Percentiles rank a stretch among this genome's conserved stretches.
Evolutionary conservation across 140 eudicot species (phyloP).

Genomic region (Erigeron philadelphicus): DNA sequence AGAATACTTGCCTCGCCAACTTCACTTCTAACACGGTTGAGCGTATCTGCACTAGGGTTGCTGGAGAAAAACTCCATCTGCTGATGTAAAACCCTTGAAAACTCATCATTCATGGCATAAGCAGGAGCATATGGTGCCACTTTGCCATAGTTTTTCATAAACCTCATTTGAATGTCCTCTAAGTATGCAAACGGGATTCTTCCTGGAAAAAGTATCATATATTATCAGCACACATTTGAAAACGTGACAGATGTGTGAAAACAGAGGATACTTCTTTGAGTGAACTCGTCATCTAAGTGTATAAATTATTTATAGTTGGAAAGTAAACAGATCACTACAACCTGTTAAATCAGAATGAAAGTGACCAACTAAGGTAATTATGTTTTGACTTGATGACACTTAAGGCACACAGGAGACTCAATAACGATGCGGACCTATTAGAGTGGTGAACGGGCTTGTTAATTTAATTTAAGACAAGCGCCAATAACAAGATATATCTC

Average conservation of each 20-base stretch:
- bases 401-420: not conserved
- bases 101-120: conserved; percentile 97
- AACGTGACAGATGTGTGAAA: not conserved
- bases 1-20: conserved; percentile 83
- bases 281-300: not conserved
- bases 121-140: conserved; percentile 94
- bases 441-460: conserved; percentile 1
- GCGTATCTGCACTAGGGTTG: conserved; percentile 90
- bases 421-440: not conserved
- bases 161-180: conserved; percentile 96
- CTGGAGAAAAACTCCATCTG: conserved; percentile 99
- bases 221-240: conserved; percentile 8
- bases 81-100: conserved; percentile 96
- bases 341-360: not conserved
- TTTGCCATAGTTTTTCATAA: conserved; percentile 87
- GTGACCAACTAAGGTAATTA: not conserved
- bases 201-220: conserved; percentile 47
- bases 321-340: not conserved
- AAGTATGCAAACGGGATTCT: conserved; percentile 93
- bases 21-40: conserved; percentile 91
- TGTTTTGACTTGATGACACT: conserved; percentile 5
- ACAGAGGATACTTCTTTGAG: not conserved
- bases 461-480: not conserved
- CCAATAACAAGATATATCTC: conserved; percentile 19
- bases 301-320: not conserved